A percentile compares a stretch with the other conserved stretches of the same genome.
phyloP scores from a whole-genome alignment of 2,329 filamentous ascomycete species.

The Hymenoscyphus albidus region DNA sequence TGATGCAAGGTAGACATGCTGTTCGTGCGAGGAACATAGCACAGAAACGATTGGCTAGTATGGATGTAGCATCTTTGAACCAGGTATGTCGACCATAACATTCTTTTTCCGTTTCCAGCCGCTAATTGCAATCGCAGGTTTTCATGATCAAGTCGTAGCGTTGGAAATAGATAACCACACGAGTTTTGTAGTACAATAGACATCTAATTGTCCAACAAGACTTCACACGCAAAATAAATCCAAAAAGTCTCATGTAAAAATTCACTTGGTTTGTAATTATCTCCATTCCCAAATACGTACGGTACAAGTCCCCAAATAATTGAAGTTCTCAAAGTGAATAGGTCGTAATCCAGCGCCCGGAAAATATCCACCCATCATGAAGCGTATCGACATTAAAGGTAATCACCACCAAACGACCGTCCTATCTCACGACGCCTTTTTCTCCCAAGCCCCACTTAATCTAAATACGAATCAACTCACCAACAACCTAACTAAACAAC shows the following conservation, averaged over 20 bases:
- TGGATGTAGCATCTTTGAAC: conserved; percentile 78
- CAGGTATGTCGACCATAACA: conserved; percentile 57
- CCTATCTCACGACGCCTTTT: too few species aligned
- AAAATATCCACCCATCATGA: too few species aligned
- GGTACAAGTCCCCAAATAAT: too few species aligned
- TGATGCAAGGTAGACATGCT: conserved; percentile 59
- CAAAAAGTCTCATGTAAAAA: neutral
- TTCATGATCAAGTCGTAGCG: conserved; percentile 59
- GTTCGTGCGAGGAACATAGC: conserved; percentile 80
- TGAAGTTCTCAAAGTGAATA: too few species aligned
- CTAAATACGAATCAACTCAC: neutral
- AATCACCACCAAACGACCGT: too few species aligned
- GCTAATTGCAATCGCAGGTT: conserved; percentile 46
- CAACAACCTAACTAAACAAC: neutral
- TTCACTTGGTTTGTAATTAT: too few species aligned
- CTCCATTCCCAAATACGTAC: too few species aligned
- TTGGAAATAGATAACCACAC: conserved; percentile 21
- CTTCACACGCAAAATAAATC: neutral
- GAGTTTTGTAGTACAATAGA: neutral
- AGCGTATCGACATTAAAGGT: too few species aligned
- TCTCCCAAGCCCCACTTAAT: too few species aligned
- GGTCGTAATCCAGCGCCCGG: too few species aligned
- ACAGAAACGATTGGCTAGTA: conserved; percentile 78
- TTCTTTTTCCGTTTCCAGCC: conserved; percentile 13
- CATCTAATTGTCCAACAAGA: neutral